phyloP scores from a whole-genome alignment of 768 basidiomycete species.

The Mycena metata region DNA sequence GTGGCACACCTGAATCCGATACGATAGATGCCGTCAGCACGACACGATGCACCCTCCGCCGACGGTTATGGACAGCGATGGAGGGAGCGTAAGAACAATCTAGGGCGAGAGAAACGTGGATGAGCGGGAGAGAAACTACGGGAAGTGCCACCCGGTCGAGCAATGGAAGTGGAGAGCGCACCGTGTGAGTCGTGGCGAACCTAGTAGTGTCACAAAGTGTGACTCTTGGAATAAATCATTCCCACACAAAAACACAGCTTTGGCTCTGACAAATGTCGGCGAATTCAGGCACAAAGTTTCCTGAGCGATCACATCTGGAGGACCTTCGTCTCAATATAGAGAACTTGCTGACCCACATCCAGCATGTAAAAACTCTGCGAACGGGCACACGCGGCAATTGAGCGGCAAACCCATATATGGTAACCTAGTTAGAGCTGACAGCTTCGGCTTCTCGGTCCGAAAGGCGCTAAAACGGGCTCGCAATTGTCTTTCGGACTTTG shows the following conservation, averaged over 20 bases:
- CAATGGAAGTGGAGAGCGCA: conserved; percentile 1
- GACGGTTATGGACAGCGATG: background rate
- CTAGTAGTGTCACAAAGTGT: conserved; percentile 33
- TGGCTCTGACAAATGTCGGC: conserved; percentile 16
- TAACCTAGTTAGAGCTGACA: conserved; percentile 33
- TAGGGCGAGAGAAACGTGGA: background rate
- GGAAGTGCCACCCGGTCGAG: background rate
- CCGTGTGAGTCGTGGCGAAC: conserved; percentile 36
- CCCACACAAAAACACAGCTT: conserved; percentile 10
- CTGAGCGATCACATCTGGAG: no score
- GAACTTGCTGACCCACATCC: no score
- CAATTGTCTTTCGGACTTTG: no score
- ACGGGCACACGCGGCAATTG: background rate
- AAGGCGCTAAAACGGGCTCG: no score
- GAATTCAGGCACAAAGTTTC: background rate
- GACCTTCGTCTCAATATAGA: no score
- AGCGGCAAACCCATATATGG: conserved; percentile 29
- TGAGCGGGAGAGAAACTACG: conserved; percentile 7
- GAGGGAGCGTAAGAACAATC: background rate
- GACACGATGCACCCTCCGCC: conserved; percentile 13
- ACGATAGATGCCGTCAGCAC: conserved; percentile 6
- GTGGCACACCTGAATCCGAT: conserved; percentile 11
- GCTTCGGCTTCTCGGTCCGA: conserved; percentile 27
- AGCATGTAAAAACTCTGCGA: background rate
- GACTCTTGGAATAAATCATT: conserved; percentile 31